Evolutionary conservation across 139 green algal genomes (phyloP), one percentile per base, ranked within the genome.

Genomic region (Pedinophyceae sp.): DNA sequence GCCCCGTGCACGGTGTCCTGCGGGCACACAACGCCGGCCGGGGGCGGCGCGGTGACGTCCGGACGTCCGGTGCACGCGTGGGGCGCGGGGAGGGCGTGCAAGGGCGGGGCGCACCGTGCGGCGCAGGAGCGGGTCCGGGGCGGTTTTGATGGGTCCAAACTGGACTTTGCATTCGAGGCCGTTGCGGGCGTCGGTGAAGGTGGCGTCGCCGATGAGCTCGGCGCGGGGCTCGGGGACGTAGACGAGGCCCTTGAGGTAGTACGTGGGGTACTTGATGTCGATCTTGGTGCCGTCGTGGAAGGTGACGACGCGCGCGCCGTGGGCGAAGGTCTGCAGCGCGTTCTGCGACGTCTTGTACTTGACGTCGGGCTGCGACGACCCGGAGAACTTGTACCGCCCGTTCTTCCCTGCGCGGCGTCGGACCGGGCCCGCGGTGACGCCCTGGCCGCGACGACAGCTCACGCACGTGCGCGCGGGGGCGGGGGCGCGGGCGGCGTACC

Each of bases 321-420:
- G 74, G 17, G 80, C 77, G 10, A 71, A 62, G 1, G 82, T 86
- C 61, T 79, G 82, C 39, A 93, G 73, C 20, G 72, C 68, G 50
- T 85, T 82, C 20, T 67, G 69, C 51, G 77, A 80, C 28, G 78
- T 40, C 30, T 72, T 30, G 2, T 79, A 74, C 10, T 54, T 52
- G 2, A 89, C 82, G 1, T 70, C 69, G 18, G 83, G 83, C 69
- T 92, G 73, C 5, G 69, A 82, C 30, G 70, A 58, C 24, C 83
- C 83, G 2, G 27, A 30, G 55, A 88, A 88, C 3, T 56, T 26
- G 55, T 81, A 92, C 19, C 22, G 16, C 1, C 53, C 55, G 13
- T n/a, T n/a, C n/a, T n/a, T n/a, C n/a, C 58, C 56, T 75, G 61
- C 20, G 68, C 0, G 29, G 0, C 30, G 29, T 19, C 22, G 2